A percentile compares a stretch with the other conserved stretches of the same genome.
phyloP scores from a whole-genome alignment of 139 green algal species.

The Eudorina sp. region DNA sequence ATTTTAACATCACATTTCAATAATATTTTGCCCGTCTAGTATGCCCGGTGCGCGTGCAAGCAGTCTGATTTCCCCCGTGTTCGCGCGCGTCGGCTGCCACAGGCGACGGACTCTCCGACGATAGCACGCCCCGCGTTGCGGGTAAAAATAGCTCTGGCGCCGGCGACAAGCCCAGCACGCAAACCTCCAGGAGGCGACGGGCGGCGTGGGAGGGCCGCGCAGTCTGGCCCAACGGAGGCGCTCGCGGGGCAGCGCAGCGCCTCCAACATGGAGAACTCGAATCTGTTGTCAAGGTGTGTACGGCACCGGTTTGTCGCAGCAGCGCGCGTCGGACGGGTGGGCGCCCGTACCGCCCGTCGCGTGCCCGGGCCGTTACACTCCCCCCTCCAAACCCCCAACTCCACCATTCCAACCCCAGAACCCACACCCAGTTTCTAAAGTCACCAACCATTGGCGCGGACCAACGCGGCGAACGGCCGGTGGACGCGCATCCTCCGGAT shows the following conservation, averaged over 20 bases:
- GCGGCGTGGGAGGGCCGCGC: background rate
- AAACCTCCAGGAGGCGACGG: background rate
- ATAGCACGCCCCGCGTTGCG: background rate
- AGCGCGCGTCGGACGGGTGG: too few relatives aligned
- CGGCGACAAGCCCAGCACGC: background rate
- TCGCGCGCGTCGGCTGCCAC: too few relatives aligned
- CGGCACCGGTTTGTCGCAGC: too few relatives aligned
- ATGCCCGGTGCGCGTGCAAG: background rate
- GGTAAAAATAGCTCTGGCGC: background rate
- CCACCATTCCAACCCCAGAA: too few relatives aligned
- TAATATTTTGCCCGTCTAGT: background rate
- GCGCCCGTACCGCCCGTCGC: too few relatives aligned
- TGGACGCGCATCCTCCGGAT: too few relatives aligned
- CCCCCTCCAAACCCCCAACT: too few relatives aligned
- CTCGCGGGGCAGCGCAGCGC: background rate
- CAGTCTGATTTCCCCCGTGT: too few relatives aligned
- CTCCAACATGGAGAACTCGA: background rate
- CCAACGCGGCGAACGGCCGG: too few relatives aligned
- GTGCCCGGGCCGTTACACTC: too few relatives aligned
- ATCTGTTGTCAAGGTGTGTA: background rate
- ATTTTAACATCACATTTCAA: background rate
- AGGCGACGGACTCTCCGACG: slow-evolving; percentile 17
- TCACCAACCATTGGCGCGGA: too few relatives aligned
- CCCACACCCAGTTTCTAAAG: too few relatives aligned
- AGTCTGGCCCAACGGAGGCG: background rate